Percentiles rank a stretch among this genome's conserved stretches.
Evolutionary conservation across 2,329 filamentous ascomycete species (phyloP).

Genomic region (Pseudogymnoascus sp.): DNA sequence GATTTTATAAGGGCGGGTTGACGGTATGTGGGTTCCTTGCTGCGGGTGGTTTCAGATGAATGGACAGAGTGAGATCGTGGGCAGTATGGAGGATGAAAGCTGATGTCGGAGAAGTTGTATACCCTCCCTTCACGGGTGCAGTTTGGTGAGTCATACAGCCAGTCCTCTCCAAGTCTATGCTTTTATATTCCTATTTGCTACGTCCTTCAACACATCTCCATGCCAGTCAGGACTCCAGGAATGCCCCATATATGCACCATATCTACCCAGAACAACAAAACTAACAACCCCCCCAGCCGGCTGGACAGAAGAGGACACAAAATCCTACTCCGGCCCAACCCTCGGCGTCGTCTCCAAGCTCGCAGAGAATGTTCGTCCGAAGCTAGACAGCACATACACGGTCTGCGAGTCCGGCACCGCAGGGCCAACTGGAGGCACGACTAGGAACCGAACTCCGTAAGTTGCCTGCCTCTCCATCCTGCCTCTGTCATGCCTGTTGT

Average conservation of each 20-base stretch:
- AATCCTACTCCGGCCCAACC: slow-evolving; percentile 49
- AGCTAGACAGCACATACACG: slow-evolving; percentile 47
- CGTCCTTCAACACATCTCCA: neutral
- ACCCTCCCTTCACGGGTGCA: slow-evolving; percentile 25
- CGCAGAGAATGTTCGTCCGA: slow-evolving; percentile 47
- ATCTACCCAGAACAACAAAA: neutral
- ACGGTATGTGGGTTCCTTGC: slow-evolving; percentile 31
- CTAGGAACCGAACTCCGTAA: slow-evolving; percentile 46
- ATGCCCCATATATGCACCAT: neutral
- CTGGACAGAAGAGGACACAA: slow-evolving; percentile 47
- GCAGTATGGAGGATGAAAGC: neutral
- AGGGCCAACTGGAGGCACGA: slow-evolving; percentile 50
- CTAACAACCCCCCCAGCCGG: slow-evolving; percentile 33
- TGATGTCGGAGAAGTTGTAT: slow-evolving; percentile 19
- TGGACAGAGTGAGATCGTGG: neutral
- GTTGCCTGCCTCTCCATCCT: slow-evolving; percentile 15
- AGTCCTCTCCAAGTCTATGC: neutral
- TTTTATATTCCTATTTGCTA: neutral
- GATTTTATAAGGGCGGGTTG: slow-evolving; percentile 52
- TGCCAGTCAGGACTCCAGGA: neutral
- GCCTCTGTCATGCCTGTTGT: neutral
- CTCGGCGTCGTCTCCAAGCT: slow-evolving; percentile 47
- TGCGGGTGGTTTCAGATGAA: neutral
- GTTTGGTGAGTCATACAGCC: slow-evolving; percentile 19
- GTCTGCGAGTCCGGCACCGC: slow-evolving; percentile 54